Evolutionary conservation across 2,329 filamentous ascomycete genomes (phyloP).

Genomic region (Akanthomyces muscarius): DNA sequence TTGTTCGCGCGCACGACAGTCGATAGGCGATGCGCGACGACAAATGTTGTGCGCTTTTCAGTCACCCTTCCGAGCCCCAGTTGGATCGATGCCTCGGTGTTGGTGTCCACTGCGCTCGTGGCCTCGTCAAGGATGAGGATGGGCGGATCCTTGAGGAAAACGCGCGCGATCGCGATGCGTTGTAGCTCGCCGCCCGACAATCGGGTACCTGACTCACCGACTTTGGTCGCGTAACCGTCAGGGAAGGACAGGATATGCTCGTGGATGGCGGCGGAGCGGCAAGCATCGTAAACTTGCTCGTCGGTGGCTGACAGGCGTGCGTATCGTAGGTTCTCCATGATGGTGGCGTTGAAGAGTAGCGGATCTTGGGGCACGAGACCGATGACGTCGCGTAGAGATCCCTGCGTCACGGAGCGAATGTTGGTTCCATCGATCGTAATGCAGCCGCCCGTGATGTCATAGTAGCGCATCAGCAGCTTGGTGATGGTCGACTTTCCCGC

Average conservation of each 20-base stretch:
- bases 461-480: conserved; percentile 49
- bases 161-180: conserved; percentile 57
- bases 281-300: conserved; percentile 48
- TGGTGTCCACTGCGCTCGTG: conserved; percentile 64
- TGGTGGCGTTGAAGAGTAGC: conserved; percentile 48
- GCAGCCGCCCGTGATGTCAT: conserved; percentile 43
- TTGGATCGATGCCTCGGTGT: conserved; percentile 57
- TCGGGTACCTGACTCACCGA: conserved; percentile 49
- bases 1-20: conserved; percentile 54
- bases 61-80: conserved; percentile 46
- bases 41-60: conserved; percentile 48
- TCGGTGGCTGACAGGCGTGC: conserved; percentile 46
- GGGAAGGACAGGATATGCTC: conserved; percentile 51
- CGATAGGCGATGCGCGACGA: conserved; percentile 53
- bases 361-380: conserved; percentile 44
- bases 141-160: conserved; percentile 64
- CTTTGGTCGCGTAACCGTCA: conserved; percentile 49
- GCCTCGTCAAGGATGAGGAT: conserved; percentile 70
- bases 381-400: conserved; percentile 38
- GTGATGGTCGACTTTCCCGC: conserved; percentile 47
- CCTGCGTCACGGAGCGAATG: conserved; percentile 38
- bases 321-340: conserved; percentile 54
- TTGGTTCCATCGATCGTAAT: conserved; percentile 45
- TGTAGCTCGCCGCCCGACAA: conserved; percentile 60
- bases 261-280: conserved; percentile 51